Conservation (phyloP, 2,329 filamentous ascomycete genomes). For the Talaromyces pinophilus region DNA sequence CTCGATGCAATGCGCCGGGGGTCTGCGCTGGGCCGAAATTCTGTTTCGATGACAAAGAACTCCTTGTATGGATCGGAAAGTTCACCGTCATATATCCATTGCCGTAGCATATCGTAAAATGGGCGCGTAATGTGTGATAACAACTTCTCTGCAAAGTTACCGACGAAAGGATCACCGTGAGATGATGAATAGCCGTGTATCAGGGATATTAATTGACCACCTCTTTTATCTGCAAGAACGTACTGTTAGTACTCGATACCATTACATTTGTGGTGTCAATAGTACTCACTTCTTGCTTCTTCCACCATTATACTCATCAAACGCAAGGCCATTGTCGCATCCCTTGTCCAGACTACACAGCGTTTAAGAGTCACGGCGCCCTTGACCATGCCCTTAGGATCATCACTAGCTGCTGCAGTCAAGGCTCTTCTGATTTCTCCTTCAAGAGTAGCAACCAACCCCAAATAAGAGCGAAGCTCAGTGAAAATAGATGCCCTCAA, state of each 20-base stretch:
- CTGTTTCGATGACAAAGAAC: conserved; percentile 90
- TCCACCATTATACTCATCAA: conserved; percentile 94
- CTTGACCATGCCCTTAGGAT: conserved; percentile 73
- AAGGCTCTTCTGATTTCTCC: conserved; percentile 85
- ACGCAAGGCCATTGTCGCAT: conserved; percentile 91
- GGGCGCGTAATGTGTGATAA: conserved; percentile 84
- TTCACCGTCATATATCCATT: conserved; percentile 98
- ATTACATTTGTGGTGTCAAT: not conserved
- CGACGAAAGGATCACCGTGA: conserved; percentile 92
- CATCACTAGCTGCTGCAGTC: conserved; percentile 60
- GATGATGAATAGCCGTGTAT: conserved; percentile 93
- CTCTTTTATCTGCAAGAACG: conserved; percentile 60
- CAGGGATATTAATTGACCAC: conserved; percentile 87
- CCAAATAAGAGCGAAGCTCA: conserved; percentile 86
- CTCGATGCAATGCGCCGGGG: conserved; percentile 66
- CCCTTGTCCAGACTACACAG: conserved; percentile 95
- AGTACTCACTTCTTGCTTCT: conserved; percentile 66
- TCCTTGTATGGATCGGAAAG: conserved; percentile 93
- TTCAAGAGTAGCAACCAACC: conserved; percentile 87
- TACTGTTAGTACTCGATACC: conserved; percentile 18
- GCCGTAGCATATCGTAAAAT: conserved; percentile 93
- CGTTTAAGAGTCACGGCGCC: conserved; percentile 91
- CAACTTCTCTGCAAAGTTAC: conserved; percentile 86
- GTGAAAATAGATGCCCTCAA: conserved; percentile 80
- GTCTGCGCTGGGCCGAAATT: conserved; percentile 54